A percentile compares a stretch with the other conserved stretches of the same genome.
phyloP scores from a whole-genome alignment of 176 grass and related monocot genomes.

The Oryza glumipatula region DNA sequence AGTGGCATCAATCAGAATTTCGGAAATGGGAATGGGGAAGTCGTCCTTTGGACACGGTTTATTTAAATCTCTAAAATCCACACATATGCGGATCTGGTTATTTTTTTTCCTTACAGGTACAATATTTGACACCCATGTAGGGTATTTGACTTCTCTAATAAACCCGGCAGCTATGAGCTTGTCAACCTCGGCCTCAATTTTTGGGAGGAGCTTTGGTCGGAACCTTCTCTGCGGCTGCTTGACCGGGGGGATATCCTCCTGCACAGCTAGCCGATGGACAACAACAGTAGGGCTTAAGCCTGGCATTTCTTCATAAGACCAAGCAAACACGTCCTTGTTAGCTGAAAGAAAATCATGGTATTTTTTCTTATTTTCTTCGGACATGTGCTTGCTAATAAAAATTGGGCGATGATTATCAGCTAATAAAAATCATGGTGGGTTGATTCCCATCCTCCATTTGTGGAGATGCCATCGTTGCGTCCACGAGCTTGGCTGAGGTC shows the following conservation, averaged over 20 bases:
- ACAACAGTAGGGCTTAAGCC: neutral
- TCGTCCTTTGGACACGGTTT: neutral
- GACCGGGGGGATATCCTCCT: neutral
- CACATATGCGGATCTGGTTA: neutral
- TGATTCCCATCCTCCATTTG: slow-evolving; percentile 28
- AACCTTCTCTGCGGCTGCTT: neutral
- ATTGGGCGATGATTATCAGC: neutral
- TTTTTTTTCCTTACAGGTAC: neutral
- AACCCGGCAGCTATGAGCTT: neutral
- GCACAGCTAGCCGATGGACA: neutral
- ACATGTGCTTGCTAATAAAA: neutral
- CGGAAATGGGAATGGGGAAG: neutral
- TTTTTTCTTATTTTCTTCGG: neutral
- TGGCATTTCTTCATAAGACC: slow-evolving; percentile 23
- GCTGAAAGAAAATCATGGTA: neutral
- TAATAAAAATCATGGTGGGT: neutral
- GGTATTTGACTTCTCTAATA: neutral
- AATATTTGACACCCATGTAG: neutral
- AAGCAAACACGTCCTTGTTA: neutral
- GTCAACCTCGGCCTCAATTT: neutral
- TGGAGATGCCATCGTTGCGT: neutral
- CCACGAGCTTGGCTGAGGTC: no score
- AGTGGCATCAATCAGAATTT: slow-evolving; percentile 3
- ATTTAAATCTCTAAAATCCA: neutral
- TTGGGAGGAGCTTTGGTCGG: no score